phyloP scores from a whole-genome alignment of 805 yeast species.

The Lipomyces anomalus region DNA sequence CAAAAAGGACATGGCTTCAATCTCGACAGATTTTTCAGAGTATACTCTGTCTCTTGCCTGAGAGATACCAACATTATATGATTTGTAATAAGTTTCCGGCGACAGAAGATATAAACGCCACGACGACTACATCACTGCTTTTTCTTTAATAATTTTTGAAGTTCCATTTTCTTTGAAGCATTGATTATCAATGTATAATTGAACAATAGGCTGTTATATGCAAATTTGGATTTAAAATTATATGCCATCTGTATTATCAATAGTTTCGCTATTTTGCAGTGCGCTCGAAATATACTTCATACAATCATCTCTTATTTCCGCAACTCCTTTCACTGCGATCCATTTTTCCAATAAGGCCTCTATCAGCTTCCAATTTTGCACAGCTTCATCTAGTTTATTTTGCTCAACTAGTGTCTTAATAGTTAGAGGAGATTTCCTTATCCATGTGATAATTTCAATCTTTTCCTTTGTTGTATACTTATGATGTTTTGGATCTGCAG shows the following conservation, averaged over 20 bases:
- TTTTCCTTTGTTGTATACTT: neutral
- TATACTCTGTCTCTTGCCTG: conserved; percentile 11
- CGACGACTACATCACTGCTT: neutral
- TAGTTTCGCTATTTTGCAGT: neutral
- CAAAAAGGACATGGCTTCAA: neutral
- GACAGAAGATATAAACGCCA: neutral
- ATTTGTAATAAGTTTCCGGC: conserved; percentile 4
- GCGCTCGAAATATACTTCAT: neutral
- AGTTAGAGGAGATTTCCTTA: conserved; percentile 13
- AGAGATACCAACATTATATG: conserved; percentile 5
- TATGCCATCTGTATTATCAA: neutral
- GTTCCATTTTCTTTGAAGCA: conserved; percentile 1
- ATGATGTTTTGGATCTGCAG: neutral
- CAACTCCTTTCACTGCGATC: conserved; percentile 6
- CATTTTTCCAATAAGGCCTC: conserved; percentile 7
- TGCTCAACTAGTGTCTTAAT: conserved; percentile 4
- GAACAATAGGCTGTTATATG: neutral
- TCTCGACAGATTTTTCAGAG: conserved; percentile 8
- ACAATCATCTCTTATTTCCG: conserved; percentile 10
- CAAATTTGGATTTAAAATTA: neutral
- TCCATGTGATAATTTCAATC: conserved; percentile 1
- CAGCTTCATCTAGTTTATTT: conserved; percentile 11
- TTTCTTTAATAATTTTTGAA: neutral
- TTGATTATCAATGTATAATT: neutral
- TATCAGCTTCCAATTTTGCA: conserved; percentile 10